A percentile compares a stretch with the other conserved stretches of the same genome.
Conservation (phyloP, 2,329 filamentous ascomycete genomes). For the Graphilbum fragrans region DNA sequence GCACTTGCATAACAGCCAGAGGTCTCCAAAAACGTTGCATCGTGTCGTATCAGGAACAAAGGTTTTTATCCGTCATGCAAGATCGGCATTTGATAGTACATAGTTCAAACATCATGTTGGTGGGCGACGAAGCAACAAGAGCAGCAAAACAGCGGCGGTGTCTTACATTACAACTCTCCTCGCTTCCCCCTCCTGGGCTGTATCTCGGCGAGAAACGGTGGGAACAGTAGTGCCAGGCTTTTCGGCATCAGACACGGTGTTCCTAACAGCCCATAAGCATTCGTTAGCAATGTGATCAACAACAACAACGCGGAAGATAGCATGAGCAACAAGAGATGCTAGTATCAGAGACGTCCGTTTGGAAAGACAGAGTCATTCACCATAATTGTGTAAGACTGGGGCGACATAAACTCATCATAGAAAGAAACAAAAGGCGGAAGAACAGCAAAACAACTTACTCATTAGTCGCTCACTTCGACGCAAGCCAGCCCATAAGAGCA, state of each 20-base stretch:
- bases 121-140: not conserved
- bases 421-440: not conserved
- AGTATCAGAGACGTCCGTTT: slow-evolving; percentile 33
- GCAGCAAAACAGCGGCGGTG: not conserved
- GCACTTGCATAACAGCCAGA: no score
- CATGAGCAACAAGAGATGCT: no score
- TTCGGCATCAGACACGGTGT: no score
- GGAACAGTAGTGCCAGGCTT: no score
- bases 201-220: no score
- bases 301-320: no score
- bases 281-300: no score
- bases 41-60: slow-evolving; percentile 3
- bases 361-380: slow-evolving; percentile 43
- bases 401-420: slow-evolving; percentile 46
- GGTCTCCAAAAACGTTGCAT: not conserved
- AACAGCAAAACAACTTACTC: not conserved
- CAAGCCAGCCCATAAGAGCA: no score
- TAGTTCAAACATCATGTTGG: slow-evolving; percentile 26
- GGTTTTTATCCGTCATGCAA: slow-evolving; percentile 13
- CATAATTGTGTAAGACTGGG: slow-evolving; percentile 44
- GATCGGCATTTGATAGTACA: slow-evolving; percentile 33
- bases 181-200: no score
- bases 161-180: not conserved
- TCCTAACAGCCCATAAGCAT: no score
- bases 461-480: no score